A percentile compares a stretch with the other conserved stretches of the same genome.
Evolutionary conservation across 345 rosid species (phyloP).

Genomic region (Brassica cretica): DNA sequence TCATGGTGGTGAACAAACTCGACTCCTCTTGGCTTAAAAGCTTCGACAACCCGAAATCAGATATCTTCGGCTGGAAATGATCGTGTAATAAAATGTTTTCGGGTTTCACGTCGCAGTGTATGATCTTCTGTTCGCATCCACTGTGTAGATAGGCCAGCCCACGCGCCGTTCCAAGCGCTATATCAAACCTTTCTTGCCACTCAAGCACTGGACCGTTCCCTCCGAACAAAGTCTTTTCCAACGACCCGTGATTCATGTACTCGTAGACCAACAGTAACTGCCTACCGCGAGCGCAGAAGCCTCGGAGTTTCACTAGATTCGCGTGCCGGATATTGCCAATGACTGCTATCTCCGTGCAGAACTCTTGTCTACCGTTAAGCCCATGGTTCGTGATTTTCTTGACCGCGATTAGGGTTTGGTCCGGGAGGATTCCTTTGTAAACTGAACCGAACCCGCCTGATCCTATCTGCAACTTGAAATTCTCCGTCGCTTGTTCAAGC

Average conservation of each 20-base stretch:
- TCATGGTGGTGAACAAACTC: conserved; percentile 68
- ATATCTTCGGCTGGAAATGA: conserved; percentile 63
- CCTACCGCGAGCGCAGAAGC: conserved; percentile 71
- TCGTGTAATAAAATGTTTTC: conserved; percentile 72
- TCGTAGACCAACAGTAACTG: conserved; percentile 69
- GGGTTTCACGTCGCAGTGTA: conserved; percentile 75
- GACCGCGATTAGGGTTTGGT: conserved; percentile 58
- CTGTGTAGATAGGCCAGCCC: conserved; percentile 77
- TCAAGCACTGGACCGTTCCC: conserved; percentile 52
- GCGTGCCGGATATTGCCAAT: conserved; percentile 79
- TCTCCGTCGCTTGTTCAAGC: conserved; percentile 62
- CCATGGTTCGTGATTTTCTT: conserved; percentile 67
- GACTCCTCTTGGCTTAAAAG: conserved; percentile 66
- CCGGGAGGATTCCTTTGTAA: conserved; percentile 55
- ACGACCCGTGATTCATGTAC: conserved; percentile 69
- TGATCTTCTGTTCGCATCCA: conserved; percentile 70
- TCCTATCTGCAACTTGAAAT: conserved; percentile 62
- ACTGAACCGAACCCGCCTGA: conserved; percentile 83
- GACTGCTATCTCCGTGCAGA: conserved; percentile 73
- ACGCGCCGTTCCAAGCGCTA: conserved; percentile 74
- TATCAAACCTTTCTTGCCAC: conserved; percentile 78
- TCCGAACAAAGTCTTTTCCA: conserved; percentile 55
- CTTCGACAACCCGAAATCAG: conserved; percentile 79
- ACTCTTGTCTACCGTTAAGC: conserved; percentile 66
- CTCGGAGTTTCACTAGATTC: conserved; percentile 73